Evolutionary conservation across 176 grass and related monocot species (phyloP).

Genomic region (Panicum miliaceum): DNA sequence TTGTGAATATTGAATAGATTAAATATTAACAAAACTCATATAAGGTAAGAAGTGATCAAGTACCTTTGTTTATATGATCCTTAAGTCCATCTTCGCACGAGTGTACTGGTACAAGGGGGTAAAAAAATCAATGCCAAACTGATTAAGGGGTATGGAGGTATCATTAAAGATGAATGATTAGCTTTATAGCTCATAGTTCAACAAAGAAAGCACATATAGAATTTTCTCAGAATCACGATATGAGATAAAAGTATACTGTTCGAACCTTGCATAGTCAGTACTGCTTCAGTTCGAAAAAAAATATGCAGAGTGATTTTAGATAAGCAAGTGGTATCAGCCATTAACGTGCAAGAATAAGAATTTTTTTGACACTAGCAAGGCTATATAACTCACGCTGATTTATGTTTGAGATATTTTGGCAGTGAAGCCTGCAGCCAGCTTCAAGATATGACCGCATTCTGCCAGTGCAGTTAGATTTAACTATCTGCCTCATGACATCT

Average conservation of each 20-base stretch:
- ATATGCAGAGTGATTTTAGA: not conserved
- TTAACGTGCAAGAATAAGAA: not conserved
- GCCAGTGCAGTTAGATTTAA: conserved; percentile 58
- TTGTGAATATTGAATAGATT: not conserved
- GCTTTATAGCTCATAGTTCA: conserved; percentile 12
- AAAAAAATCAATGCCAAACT: conserved; percentile 14
- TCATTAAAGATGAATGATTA: not conserved
- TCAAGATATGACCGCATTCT: conserved; percentile 63
- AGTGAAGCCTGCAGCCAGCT: conserved; percentile 45
- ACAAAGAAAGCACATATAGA: not conserved
- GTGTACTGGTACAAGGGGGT: conserved; percentile 42
- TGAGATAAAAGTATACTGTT: not conserved
- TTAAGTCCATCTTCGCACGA: conserved; percentile 55
- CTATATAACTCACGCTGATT: conserved; percentile 53
- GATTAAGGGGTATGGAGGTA: not conserved
- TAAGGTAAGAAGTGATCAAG: conserved; percentile 10
- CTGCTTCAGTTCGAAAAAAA: not conserved
- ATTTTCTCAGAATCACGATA: not conserved
- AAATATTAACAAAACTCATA: conserved; percentile 16
- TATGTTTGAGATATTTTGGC: conserved; percentile 56
- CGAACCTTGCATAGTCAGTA: not conserved
- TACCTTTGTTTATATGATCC: conserved; percentile 61
- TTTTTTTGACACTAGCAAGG: not conserved
- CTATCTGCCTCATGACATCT: conserved; percentile 29
- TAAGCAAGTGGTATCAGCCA: not conserved